Conservation (phyloP, 306 rosid species). For the Neltuma alba region DNA sequence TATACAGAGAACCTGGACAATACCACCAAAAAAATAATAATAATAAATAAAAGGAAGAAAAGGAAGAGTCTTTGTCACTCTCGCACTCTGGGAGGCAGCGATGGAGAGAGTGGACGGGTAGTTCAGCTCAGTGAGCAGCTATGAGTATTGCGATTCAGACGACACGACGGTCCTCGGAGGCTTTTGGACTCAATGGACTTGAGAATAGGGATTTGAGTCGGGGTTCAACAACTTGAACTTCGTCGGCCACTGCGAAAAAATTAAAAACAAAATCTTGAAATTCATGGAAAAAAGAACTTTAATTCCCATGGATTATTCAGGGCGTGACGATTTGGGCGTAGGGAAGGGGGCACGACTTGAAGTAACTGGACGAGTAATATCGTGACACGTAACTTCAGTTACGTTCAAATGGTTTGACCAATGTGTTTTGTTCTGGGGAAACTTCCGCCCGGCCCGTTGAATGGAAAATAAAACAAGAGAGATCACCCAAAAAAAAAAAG, state of each 20-base stretch:
- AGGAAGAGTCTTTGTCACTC: not conserved
- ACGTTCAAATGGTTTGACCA: too few relatives aligned
- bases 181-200: not conserved
- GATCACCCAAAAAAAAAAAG: too few relatives aligned
- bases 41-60: not conserved
- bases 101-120: not conserved
- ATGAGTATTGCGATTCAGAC: not conserved
- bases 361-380: not conserved
- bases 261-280: not conserved
- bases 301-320: not conserved
- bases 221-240: not conserved
- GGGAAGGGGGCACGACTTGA: not conserved
- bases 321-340: not conserved
- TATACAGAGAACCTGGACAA: not conserved
- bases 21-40: constrained; percentile 27
- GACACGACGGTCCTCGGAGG: constrained; percentile 14
- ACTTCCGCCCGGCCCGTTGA: too few relatives aligned
- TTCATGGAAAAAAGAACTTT: not conserved
- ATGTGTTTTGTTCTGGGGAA: too few relatives aligned
- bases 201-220: not conserved
- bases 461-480: too few relatives aligned
- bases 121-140: not conserved
- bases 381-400: not conserved
- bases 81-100: not conserved
- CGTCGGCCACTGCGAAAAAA: not conserved